Percentiles rank a stretch among this genome's conserved stretches.
These are phyloP conservation scores for Neonectria hederae DNA, from an alignment of 2,329 filamentous ascomycete genomes.

Conservation along the genomic window DNA sequence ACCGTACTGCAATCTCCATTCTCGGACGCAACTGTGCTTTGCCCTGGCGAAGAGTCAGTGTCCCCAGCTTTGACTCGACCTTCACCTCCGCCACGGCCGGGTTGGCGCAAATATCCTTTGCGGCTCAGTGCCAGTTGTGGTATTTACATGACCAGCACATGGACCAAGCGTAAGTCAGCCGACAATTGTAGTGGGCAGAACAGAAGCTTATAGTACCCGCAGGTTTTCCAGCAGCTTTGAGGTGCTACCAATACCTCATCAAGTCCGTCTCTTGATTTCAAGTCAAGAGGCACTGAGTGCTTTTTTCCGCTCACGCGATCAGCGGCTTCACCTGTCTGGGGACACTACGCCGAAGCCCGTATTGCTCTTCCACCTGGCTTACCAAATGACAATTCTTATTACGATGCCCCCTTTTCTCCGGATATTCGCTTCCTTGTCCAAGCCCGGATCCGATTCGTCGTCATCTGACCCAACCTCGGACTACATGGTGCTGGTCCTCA, in stretches of 20 bases:
- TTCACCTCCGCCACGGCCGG: background rate
- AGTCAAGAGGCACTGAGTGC: conserved; percentile 6
- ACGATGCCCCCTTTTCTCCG: conserved; percentile 4
- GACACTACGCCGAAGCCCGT: conserved; percentile 1
- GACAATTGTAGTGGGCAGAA: background rate
- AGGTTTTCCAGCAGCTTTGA: conserved; percentile 6
- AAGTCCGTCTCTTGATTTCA: conserved; percentile 1
- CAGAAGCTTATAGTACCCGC: background rate
- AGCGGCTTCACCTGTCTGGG: background rate
- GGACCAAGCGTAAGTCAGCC: conserved; percentile 3
- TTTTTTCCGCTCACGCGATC: conserved; percentile 6
- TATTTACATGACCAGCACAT: conserved; percentile 4
- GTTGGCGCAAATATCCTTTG: background rate
- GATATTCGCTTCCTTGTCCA: background rate
- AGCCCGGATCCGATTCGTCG: background rate
- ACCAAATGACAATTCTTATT: conserved; percentile 10
- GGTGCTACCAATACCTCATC: background rate
- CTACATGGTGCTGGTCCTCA: conserved; percentile 7
- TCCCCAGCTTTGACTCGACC: background rate
- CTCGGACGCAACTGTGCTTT: background rate
- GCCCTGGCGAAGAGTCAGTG: background rate
- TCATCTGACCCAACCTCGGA: background rate
- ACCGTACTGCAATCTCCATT: background rate
- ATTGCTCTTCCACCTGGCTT: conserved; percentile 2
- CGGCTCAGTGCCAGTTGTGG: conserved; percentile 3